Base-by-base conservation (phyloP, 441 rosid species). In the Croton setiger region DNA sequence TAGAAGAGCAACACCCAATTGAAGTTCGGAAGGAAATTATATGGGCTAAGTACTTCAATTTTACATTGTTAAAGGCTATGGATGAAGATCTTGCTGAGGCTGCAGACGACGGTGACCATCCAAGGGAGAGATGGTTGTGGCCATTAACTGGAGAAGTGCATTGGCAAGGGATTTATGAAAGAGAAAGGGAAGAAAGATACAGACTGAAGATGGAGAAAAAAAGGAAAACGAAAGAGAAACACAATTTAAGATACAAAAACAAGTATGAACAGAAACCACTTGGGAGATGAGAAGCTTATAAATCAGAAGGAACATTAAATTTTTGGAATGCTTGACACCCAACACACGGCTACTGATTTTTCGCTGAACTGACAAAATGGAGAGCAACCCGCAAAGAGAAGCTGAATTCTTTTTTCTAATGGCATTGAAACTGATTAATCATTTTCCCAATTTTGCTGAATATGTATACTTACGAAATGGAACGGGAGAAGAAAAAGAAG, bases 81-180 rank as follows among this genome's bases (percentile, higher is more conserved):
- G 99, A 96, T 63, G 99, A 96, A 82, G 99, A 91, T 76, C 83
- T 96, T 13, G 99, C 98, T 4, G 99, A 96, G 87, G 96, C 98
- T 68, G 93, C 97, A 41, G 98, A 96, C 61, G 99, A 96, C 71
- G 84, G 78, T 3, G 91, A 91, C 77, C 68, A 82, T 75, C 96
- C 91, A 35, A 82, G 89, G 55, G 84, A 88, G 70, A 76, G 51
- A 64, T 96, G 99, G 99, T 51, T 96, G 66, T 96, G 99, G 99
- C 99, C 98, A 10, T 73, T 82, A 67, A 96, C 94, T 0, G 99
- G 99, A 5, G 98, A 96, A 84, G 88, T 96, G 64, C 99, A 93
- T 62, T 96, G 99, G 99, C 95, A 86, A 81, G 99, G 99, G 67
- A 80, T 93, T 54, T 93, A 96, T 15, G 99, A 96, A 51, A 86